phyloP scores from a whole-genome alignment of 768 basidiomycete genomes.

The Bullera alba region DNA sequence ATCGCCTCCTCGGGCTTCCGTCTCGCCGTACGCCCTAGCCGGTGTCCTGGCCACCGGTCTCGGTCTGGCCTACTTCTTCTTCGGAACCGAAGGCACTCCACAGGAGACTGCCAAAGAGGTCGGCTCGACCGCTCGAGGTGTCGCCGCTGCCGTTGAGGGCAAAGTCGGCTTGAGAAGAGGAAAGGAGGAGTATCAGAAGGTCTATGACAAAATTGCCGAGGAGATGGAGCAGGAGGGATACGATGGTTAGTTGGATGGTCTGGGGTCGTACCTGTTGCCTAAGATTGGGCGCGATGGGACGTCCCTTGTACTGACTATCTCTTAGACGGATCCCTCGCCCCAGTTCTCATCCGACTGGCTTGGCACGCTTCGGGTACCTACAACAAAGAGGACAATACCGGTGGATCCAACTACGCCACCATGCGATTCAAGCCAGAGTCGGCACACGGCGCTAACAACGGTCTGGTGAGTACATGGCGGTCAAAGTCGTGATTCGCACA shows the following conservation, averaged over 20 bases:
- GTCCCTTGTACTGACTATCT: conserved; percentile 4
- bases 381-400: conserved; percentile 56
- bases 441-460: conserved; percentile 53
- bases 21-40: conserved; percentile 52
- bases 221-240: conserved; percentile 65
- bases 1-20: conserved; percentile 31
- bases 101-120: conserved; percentile 54
- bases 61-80: conserved; percentile 62
- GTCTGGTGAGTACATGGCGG: conserved; percentile 31
- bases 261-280: not conserved
- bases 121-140: conserved; percentile 59
- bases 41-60: conserved; percentile 58
- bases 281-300: not conserved
- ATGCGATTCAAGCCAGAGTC: conserved; percentile 95
- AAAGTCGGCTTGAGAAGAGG: conserved; percentile 58
- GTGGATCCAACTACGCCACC: conserved; percentile 78
- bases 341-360: conserved; percentile 78
- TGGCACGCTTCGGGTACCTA: conserved; percentile 95
- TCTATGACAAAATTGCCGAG: conserved; percentile 84
- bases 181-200: conserved; percentile 87
- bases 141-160: conserved; percentile 58
- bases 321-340: conserved; percentile 52
- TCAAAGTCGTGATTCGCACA: not conserved
- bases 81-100: conserved; percentile 50
- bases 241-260: conserved; percentile 59